Evolutionary conservation across 2,329 filamentous ascomycete species (phyloP).

Genomic region (Aspergillus neoniger): DNA sequence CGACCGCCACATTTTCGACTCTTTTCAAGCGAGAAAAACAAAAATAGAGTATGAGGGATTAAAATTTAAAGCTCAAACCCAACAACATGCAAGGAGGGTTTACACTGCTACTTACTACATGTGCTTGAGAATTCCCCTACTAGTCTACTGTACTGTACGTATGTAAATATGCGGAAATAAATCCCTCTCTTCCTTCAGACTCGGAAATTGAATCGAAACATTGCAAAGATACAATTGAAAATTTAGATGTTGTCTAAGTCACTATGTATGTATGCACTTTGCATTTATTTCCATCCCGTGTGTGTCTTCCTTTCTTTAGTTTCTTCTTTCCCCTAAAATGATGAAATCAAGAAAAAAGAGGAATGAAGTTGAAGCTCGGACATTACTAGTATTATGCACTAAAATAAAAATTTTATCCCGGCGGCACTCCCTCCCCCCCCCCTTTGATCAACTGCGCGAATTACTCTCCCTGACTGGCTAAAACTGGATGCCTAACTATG

Average conservation of each 20-base stretch:
- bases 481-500: constrained; percentile 6
- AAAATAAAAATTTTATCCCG: neutral
- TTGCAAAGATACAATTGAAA: too few species aligned
- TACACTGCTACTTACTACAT: neutral
- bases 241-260: neutral
- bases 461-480: constrained; percentile 21
- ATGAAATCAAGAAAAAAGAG: neutral
- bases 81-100: constrained; percentile 1
- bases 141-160: neutral
- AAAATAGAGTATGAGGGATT: constrained; percentile 14
- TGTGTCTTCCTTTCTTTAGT: too few species aligned
- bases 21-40: neutral
- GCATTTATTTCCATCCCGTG: too few species aligned
- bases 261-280: too few species aligned
- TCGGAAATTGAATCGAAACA: too few species aligned
- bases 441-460: constrained; percentile 27
- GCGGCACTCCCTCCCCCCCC: too few species aligned
- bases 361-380: too few species aligned
- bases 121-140: neutral
- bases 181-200: too few species aligned
- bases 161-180: too few species aligned
- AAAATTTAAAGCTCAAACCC: neutral
- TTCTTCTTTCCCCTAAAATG: too few species aligned
- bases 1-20: neutral
- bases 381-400: too few species aligned